Percentiles rank a stretch among this genome's conserved stretches.
These are phyloP conservation scores for Naganishia vaughanmartiniae DNA, from an alignment of 768 basidiomycete genomes.

Conservation along the genomic window DNA sequence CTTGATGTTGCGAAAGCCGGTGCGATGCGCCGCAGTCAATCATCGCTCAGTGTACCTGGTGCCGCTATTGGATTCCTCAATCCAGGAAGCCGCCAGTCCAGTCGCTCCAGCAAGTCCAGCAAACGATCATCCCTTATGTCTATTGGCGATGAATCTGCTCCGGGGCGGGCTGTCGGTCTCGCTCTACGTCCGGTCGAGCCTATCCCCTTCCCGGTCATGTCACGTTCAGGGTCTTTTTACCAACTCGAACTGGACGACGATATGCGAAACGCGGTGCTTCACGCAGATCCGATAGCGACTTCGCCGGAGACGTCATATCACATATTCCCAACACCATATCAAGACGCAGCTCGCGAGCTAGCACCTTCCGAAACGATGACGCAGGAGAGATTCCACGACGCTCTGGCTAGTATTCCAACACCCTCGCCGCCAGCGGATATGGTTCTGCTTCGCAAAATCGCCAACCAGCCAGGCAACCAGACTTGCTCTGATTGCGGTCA, in stretches of 20 bases:
- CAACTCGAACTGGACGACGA: slow-evolving; percentile 24
- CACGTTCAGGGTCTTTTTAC: slow-evolving; percentile 22
- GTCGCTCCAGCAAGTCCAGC: slow-evolving; percentile 26
- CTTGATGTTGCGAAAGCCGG: not conserved
- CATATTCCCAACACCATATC: not conserved
- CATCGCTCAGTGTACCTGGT: slow-evolving; percentile 21
- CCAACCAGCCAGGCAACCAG: slow-evolving; percentile 39
- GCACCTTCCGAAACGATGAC: slow-evolving; percentile 19
- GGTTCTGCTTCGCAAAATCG: slow-evolving; percentile 41
- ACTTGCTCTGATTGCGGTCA: slow-evolving; percentile 48
- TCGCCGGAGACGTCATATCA: not conserved
- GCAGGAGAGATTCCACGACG: slow-evolving; percentile 16
- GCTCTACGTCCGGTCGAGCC: not conserved
- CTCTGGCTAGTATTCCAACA: not conserved
- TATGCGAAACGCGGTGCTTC: slow-evolving; percentile 24
- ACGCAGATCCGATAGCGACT: slow-evolving; percentile 7
- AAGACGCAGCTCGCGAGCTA: not conserved
- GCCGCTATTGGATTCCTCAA: slow-evolving; percentile 4
- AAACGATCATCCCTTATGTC: slow-evolving; percentile 19
- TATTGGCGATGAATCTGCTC: slow-evolving; percentile 3
- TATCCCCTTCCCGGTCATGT: not conserved
- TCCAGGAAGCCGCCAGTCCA: slow-evolving; percentile 28
- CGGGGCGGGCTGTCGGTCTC: not conserved
- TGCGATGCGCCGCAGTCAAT: slow-evolving; percentile 9
- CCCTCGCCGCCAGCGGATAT: slow-evolving; percentile 34